phyloP scores from a whole-genome alignment of 1,284 basidiomycete genomes.

The Moesziomyces globuligerus region DNA sequence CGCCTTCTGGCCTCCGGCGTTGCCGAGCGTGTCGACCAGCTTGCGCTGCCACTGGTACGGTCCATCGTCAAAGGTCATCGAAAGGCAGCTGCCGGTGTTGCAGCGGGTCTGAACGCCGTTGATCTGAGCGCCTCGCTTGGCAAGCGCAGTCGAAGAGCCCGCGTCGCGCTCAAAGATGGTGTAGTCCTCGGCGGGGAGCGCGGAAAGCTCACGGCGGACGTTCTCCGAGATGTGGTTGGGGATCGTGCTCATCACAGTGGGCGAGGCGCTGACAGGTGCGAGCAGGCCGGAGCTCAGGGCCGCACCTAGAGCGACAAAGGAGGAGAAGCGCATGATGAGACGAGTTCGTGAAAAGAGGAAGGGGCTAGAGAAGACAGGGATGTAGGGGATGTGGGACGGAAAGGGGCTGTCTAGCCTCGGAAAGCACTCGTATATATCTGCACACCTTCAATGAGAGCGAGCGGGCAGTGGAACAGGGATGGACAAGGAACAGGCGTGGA shows the following conservation, averaged over 20 bases:
- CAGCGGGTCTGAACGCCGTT: constrained; percentile 31
- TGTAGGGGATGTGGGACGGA: too few species aligned
- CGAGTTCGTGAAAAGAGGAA: not conserved
- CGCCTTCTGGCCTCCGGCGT: constrained; percentile 36
- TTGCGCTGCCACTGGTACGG: constrained; percentile 43
- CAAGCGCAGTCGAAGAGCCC: not conserved
- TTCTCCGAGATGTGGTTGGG: constrained; percentile 34
- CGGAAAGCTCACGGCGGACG: constrained; percentile 27
- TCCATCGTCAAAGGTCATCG: constrained; percentile 60
- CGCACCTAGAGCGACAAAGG: constrained; percentile 23
- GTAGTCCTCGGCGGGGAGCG: constrained; percentile 11
- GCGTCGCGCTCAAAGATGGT: constrained; percentile 19
- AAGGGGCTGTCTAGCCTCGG: too few species aligned
- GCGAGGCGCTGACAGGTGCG: constrained; percentile 17
- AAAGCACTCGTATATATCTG: too few species aligned
- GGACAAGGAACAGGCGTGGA: too few species aligned
- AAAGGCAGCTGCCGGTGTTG: constrained; percentile 31
- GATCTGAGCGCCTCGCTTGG: constrained; percentile 29
- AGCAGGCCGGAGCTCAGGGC: constrained; percentile 18
- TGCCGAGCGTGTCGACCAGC: constrained; percentile 36
- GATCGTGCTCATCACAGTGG: constrained; percentile 31
- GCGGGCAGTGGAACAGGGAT: too few species aligned
- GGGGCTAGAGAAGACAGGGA: too few species aligned
- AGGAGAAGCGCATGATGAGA: constrained; percentile 31
- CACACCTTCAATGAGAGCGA: too few species aligned